A percentile compares a stretch with the other conserved stretches of the same genome.
These are phyloP conservation scores for Pouteria campechiana DNA, from an alignment of 179 eudicot species.

Conservation along the genomic window DNA sequence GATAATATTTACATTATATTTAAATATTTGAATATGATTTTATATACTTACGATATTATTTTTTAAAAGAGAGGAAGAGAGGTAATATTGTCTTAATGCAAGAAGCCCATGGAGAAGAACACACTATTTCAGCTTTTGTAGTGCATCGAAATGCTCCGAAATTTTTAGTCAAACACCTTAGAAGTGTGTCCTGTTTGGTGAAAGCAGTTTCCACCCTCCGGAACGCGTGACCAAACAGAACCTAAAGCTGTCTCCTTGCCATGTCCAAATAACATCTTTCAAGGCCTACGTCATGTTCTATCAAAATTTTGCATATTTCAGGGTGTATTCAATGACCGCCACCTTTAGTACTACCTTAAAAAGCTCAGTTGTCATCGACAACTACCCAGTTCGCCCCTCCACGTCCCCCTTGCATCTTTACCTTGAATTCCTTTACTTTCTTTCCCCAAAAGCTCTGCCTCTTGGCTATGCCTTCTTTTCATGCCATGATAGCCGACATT, in stretches of 20 bases:
- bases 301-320: slow-evolving; percentile 62
- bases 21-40: too few species aligned
- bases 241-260: slow-evolving; percentile 85
- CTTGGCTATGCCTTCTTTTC: slow-evolving; percentile 30
- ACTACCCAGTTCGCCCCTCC: slow-evolving; percentile 64
- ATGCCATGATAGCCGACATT: slow-evolving; percentile 30
- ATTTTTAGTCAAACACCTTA: too few species aligned
- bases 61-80: too few species aligned
- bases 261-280: slow-evolving; percentile 75
- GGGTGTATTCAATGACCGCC: slow-evolving; percentile 69
- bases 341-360: slow-evolving; percentile 76
- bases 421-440: slow-evolving; percentile 33
- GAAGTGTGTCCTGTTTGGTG: too few species aligned
- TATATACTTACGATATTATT: too few species aligned
- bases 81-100: too few species aligned
- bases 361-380: slow-evolving; percentile 56
- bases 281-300: slow-evolving; percentile 63
- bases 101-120: too few species aligned
- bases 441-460: slow-evolving; percentile 33
- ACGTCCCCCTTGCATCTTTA: slow-evolving; percentile 45
- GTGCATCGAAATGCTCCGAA: too few species aligned
- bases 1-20: too few species aligned
- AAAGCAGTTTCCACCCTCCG: too few species aligned
- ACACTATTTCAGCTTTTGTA: too few species aligned
- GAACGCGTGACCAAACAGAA: too few species aligned